These are phyloP conservation scores for Puccinia novopanici DNA, from an alignment of 1,284 basidiomycete genomes.

Conservation along the genomic window DNA sequence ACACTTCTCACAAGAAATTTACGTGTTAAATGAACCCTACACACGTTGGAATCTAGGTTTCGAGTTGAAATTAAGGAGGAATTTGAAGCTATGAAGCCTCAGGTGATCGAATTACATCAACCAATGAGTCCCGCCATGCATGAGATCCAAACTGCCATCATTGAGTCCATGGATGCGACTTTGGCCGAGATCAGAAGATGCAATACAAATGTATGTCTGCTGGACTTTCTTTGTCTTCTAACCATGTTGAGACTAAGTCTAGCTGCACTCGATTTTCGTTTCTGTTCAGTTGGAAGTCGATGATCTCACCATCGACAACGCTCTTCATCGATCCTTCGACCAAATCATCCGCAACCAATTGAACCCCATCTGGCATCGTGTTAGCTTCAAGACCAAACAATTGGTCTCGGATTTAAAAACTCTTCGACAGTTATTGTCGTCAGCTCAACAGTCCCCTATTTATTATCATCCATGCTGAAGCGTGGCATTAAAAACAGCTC, in stretches of 20 bases:
- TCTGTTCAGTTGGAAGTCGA: slow-evolving; percentile 75
- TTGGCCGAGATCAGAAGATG: slow-evolving; percentile 86
- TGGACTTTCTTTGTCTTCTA: neutral
- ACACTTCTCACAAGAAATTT: neutral
- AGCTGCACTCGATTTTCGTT: neutral
- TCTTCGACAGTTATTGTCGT: slow-evolving; percentile 73
- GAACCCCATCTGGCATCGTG: slow-evolving; percentile 94
- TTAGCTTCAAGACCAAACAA: slow-evolving; percentile 86
- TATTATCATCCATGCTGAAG: neutral
- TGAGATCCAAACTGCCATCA: slow-evolving; percentile 86
- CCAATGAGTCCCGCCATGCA: slow-evolving; percentile 81
- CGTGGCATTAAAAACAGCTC: neutral
- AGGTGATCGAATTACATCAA: slow-evolving; percentile 90
- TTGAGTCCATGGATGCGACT: slow-evolving; percentile 91
- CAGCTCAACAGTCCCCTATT: neutral
- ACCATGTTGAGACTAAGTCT: neutral
- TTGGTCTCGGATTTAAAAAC: slow-evolving; percentile 85
- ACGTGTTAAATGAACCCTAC: neutral
- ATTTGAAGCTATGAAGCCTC: slow-evolving; percentile 77
- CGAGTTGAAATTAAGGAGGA: slow-evolving; percentile 80
- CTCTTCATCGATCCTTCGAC: slow-evolving; percentile 93
- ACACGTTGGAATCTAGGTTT: slow-evolving; percentile 67
- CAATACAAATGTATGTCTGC: slow-evolving; percentile 70
- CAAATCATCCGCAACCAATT: slow-evolving; percentile 82
- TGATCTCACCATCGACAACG: slow-evolving; percentile 87